Evolutionary conservation across 139 green algal species (phyloP).

Genomic region (Chlamydomonas urium): DNA sequence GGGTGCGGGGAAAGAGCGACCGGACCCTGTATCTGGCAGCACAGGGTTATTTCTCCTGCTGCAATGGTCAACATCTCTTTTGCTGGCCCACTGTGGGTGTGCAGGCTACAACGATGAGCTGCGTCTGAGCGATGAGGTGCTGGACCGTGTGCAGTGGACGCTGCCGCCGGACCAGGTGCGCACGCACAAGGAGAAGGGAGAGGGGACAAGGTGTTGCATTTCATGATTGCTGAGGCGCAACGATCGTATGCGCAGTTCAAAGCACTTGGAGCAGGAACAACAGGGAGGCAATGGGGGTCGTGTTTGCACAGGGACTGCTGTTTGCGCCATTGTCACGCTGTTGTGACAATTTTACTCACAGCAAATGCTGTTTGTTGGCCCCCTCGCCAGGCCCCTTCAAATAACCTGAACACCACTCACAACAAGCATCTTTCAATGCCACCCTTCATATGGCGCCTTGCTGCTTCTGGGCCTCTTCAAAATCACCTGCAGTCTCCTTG

Average conservation of each 20-base stretch:
- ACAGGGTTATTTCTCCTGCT: no score
- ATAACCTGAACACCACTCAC: neutral
- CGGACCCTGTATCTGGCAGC: no score
- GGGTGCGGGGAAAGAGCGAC: no score
- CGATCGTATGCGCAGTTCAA: neutral
- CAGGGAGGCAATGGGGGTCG: neutral
- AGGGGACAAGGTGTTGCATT: no score
- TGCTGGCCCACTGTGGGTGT: no score
- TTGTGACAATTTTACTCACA: neutral
- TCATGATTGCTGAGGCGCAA: neutral
- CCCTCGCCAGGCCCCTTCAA: no score
- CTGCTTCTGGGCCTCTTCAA: neutral
- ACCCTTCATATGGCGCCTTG: neutral
- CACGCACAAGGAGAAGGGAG: no score
- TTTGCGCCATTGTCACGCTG: neutral
- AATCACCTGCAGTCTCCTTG: neutral
- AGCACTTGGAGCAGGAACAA: neutral
- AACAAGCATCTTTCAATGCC: neutral
- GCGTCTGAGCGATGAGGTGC: slow-evolving; percentile 47
- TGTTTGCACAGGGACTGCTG: neutral
- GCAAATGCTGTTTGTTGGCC: no score
- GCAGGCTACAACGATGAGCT: slow-evolving; percentile 71
- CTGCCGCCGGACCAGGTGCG: slow-evolving; percentile 26
- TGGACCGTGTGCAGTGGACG: slow-evolving; percentile 43
- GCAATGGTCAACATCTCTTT: no score